These are phyloP conservation scores for Stephania cephalantha DNA, from an alignment of 164 flowering plant genomes.

Conservation along the genomic window DNA sequence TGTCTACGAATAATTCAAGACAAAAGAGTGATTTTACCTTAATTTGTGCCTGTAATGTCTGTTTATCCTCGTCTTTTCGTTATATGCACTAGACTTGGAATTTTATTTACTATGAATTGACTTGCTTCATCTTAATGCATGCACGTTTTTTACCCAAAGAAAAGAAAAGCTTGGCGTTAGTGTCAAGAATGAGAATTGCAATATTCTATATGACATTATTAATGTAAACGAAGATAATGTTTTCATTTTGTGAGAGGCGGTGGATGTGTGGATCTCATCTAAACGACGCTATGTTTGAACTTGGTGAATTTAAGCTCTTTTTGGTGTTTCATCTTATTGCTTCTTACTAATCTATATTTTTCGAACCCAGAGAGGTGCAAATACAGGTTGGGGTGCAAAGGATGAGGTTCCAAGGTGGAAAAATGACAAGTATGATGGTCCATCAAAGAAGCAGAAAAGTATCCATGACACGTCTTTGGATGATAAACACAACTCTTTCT, in stretches of 20 bases:
- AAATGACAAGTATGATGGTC: conserved; percentile 29
- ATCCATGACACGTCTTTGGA: background rate
- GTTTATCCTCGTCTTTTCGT: too few relatives aligned
- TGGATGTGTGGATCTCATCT: background rate
- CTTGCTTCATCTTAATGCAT: background rate
- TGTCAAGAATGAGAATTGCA: background rate
- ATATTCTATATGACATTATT: background rate
- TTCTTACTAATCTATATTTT: conserved; percentile 1
- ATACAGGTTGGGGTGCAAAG: conserved; percentile 32
- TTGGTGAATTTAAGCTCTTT: background rate
- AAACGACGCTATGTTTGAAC: background rate
- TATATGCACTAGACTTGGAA: too few relatives aligned
- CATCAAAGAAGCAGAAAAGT: conserved; percentile 12
- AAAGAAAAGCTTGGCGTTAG: background rate
- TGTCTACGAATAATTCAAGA: too few relatives aligned
- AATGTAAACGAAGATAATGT: too few relatives aligned
- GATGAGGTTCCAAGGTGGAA: conserved; percentile 24
- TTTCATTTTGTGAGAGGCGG: background rate
- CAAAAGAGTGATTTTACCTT: too few relatives aligned
- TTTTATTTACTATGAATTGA: too few relatives aligned
- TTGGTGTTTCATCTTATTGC: background rate
- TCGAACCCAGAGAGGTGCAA: conserved; percentile 23
- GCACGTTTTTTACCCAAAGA: too few relatives aligned
- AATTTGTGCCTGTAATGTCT: too few relatives aligned
- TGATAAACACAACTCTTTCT: background rate